Evolutionary conservation across 306 rosid genomes (phyloP).

Genomic region (Casuarina cunninghamiana): DNA sequence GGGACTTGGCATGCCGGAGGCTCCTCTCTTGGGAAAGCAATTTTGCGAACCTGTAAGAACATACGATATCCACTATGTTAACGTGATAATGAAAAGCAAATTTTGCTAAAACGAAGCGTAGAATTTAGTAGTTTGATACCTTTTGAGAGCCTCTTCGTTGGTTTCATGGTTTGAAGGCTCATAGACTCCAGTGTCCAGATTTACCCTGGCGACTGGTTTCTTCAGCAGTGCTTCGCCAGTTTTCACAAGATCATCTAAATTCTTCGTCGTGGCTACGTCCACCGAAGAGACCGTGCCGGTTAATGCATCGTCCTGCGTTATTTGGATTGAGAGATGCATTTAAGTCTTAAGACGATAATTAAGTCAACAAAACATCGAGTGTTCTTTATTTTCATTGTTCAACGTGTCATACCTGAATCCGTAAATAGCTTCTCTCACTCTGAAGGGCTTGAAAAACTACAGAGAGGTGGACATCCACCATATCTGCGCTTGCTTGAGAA

Average conservation of each 20-base stretch:
- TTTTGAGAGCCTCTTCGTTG: constrained; percentile 21
- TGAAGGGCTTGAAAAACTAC: constrained; percentile 36
- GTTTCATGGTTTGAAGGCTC: not conserved
- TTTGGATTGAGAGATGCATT: not conserved
- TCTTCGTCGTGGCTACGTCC: constrained; percentile 53
- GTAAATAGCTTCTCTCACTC: constrained; percentile 30
- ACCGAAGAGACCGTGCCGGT: constrained; percentile 40
- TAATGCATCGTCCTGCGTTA: constrained; percentile 52
- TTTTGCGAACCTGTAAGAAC: too few species aligned
- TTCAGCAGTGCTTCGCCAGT: constrained; percentile 49
- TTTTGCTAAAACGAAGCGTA: too few species aligned
- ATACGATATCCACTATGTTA: too few species aligned
- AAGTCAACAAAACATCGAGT: not conserved
- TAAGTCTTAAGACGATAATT: not conserved
- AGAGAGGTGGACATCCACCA: constrained; percentile 48
- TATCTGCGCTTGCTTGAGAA: constrained; percentile 41
- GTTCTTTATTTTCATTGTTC: not conserved
- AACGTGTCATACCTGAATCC: constrained; percentile 36
- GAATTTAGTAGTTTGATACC: not conserved
- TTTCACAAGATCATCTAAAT: constrained; percentile 44
- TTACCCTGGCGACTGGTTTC: constrained; percentile 55
- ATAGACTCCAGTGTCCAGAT: constrained; percentile 2
- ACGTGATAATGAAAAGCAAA: too few species aligned
- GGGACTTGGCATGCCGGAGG: too few species aligned
- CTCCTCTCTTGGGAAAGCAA: too few species aligned